Conservation (phyloP, 345 rosid species). For the Aethionema arabicum region DNA sequence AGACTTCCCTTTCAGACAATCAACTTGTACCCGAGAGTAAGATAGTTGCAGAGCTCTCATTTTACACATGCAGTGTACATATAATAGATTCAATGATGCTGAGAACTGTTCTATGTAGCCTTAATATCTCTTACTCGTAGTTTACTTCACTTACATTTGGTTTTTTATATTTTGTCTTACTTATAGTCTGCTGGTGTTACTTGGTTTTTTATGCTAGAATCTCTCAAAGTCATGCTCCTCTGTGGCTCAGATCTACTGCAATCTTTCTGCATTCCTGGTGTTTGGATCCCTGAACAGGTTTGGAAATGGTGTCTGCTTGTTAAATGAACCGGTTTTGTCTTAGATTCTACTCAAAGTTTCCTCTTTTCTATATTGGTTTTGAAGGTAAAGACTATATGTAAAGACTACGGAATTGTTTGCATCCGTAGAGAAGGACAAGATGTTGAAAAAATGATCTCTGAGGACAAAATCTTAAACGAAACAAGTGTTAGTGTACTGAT, state of each 20-base stretch:
- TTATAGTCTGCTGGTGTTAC: conserved; percentile 3
- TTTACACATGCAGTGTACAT: too few species aligned
- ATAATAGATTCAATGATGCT: too few species aligned
- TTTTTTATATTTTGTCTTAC: background rate
- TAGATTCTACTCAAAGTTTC: conserved; percentile 7
- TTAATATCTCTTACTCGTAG: conserved; percentile 3
- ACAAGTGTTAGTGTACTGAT: conserved; percentile 40
- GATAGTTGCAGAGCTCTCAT: background rate
- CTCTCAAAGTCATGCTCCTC: conserved; percentile 75
- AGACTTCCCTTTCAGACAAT: conserved; percentile 42
- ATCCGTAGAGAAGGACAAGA: conserved; percentile 83
- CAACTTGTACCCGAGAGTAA: conserved; percentile 48
- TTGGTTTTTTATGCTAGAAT: conserved; percentile 42
- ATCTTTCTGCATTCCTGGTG: conserved; percentile 71
- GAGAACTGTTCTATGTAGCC: background rate
- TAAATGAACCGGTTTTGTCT: conserved; percentile 7
- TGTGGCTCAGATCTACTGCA: conserved; percentile 93
- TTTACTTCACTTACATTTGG: background rate
- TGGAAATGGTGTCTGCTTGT: background rate
- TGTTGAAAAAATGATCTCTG: conserved; percentile 53
- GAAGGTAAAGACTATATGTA: conserved; percentile 64
- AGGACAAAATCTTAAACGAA: conserved; percentile 52
- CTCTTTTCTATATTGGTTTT: conserved; percentile 10
- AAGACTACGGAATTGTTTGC: conserved; percentile 80
- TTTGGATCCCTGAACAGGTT: conserved; percentile 91